Evolutionary conservation across 164 flowering plant species (phyloP).

Genomic region (Vitis labrusca): DNA sequence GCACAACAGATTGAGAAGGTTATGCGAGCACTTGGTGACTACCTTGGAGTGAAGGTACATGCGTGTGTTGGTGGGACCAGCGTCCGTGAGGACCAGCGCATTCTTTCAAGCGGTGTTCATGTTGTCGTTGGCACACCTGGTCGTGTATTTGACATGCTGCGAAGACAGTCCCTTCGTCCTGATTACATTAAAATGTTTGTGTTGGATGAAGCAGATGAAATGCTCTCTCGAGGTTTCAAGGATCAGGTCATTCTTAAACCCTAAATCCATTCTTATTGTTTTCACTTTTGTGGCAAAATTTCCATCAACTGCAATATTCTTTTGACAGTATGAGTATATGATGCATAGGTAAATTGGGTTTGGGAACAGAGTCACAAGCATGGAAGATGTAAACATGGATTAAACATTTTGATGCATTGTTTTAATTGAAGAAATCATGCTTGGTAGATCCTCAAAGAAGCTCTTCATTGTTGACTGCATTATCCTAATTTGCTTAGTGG

Average conservation of each 20-base stretch:
- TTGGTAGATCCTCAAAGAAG: too few relatives aligned
- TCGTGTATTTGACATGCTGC: conserved; percentile 65
- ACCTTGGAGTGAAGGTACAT: conserved; percentile 67
- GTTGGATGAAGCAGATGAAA: conserved; percentile 67
- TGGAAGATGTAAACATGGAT: too few relatives aligned
- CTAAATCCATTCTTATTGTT: neutral
- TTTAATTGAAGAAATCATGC: too few relatives aligned
- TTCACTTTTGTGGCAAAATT: neutral
- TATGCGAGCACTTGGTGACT: conserved; percentile 76
- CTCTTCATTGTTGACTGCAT: too few relatives aligned
- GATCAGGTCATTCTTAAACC: conserved; percentile 41
- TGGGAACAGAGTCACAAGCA: too few relatives aligned
- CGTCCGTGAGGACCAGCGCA: conserved; percentile 59
- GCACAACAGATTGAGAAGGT: conserved; percentile 81
- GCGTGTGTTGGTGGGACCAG: conserved; percentile 79
- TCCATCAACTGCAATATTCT: neutral
- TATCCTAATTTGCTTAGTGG: too few relatives aligned
- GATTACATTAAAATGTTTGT: conserved; percentile 60
- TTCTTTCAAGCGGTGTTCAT: conserved; percentile 58
- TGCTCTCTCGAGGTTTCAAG: conserved; percentile 72
- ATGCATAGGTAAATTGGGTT: too few relatives aligned
- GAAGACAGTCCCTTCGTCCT: conserved; percentile 56
- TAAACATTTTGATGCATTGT: too few relatives aligned
- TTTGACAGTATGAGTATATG: neutral
- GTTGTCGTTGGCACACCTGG: conserved; percentile 73